Conservation (phyloP, 164 flowering plant species). For the Nymphaea colorata region DNA sequence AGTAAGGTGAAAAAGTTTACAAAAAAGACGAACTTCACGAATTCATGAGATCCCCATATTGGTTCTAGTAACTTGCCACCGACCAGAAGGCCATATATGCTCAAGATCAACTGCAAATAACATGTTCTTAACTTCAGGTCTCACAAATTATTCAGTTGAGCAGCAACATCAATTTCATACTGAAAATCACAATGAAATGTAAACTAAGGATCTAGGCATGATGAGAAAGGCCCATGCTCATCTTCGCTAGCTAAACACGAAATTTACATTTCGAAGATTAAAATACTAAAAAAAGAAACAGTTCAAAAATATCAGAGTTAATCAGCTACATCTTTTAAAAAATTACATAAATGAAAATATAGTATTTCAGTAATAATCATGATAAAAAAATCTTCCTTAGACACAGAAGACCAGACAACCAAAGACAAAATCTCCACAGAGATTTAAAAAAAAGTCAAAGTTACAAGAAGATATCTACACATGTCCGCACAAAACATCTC, state of each 20-base stretch:
- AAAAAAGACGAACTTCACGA: constrained; percentile 2
- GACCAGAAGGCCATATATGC: constrained; percentile 1
- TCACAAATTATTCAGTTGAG: not conserved
- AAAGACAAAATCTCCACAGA: no score
- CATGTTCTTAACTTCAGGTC: not conserved
- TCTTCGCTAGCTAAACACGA: no score
- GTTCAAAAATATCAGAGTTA: no score
- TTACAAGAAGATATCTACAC: no score
- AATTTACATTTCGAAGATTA: not conserved
- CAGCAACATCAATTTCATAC: not conserved
- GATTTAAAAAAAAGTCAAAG: no score
- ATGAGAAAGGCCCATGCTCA: no score
- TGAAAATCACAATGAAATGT: not conserved
- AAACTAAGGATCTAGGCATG: not conserved
- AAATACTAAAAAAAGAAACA: not conserved
- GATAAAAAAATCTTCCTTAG: no score
- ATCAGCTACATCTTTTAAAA: no score
- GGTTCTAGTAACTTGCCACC: constrained; percentile 2
- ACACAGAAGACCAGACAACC: no score
- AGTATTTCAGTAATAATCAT: no score
- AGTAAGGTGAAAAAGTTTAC: constrained; percentile 4
- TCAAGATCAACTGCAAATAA: constrained; percentile 2
- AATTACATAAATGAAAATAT: no score
- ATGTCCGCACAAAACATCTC: no score
- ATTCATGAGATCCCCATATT: constrained; percentile 2